Base-by-base conservation (phyloP, 805 yeast genomes). In the Dipodascus geniculatus region DNA sequence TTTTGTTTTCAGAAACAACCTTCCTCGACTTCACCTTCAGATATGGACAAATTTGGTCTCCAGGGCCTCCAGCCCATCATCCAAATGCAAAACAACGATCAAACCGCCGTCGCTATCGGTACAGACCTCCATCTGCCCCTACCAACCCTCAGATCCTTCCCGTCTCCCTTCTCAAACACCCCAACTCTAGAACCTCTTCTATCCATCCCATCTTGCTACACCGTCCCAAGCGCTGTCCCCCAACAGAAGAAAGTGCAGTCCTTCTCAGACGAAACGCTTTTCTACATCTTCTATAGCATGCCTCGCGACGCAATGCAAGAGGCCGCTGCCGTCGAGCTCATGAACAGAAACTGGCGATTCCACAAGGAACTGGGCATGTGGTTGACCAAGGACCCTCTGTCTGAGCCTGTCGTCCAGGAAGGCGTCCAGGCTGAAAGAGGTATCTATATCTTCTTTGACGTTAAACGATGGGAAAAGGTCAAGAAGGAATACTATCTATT, bases 91-190 rank as follows among this genome's bases (percentile, higher is more conserved):
- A 76, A 78, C 55, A 74, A 68, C 35, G 91, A 84, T 55, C 77
- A 80, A 55, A 77, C 81, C 9, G 75, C 80, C 20, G 79, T 84
- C 51, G 85, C 90, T 3, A 73, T 85, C 54, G 96, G 96, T 8
- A 81, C 82, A 23, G 95, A 88, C 63, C 69, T 87, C 48, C 53
- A 58, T 49, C 69, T 65, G 20, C 74, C 76, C 53, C 67, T 86
- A 33, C 74, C 86, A 24, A 38, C 44, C 6, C 44, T 38, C 20
- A 73, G 77, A 58, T 80, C 82, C 4, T 81, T 91, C 63, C 83
- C 95, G 22, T 85, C 96, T 2, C 99, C 99, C 11, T 91, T 99
- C 98, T 76, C 85, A 42, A 98, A 93, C 64, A 86, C 96, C 0
- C 80, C 93, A 6, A 90, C 86, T 59, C 96, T 91, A 17, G 95